Conservation (phyloP, 2,329 filamentous ascomycete species). For the Plectosphaerella sp. region DNA sequence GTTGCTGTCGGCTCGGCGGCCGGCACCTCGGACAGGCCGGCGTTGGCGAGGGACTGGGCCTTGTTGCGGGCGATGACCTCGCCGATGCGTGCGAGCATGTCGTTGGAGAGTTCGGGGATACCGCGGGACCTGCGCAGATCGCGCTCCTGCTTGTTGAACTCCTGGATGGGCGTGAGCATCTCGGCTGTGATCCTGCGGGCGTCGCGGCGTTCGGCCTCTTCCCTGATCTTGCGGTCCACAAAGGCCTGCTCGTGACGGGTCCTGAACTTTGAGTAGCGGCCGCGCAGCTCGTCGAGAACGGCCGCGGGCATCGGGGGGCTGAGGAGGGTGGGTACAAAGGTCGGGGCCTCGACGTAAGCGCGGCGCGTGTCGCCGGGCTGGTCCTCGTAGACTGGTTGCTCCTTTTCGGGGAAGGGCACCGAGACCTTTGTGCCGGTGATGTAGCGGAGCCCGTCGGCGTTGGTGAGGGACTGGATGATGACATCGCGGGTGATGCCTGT, state of each 20-base stretch:
- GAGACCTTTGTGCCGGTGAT: constrained; percentile 67
- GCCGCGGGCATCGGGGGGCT: constrained; percentile 70
- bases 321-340: constrained; percentile 75
- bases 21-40: constrained; percentile 27
- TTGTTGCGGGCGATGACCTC: constrained; percentile 55
- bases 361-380: constrained; percentile 67
- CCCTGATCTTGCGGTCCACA: constrained; percentile 56
- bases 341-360: constrained; percentile 67
- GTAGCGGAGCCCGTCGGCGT: constrained; percentile 47
- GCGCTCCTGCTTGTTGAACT: constrained; percentile 52
- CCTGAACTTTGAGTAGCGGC: constrained; percentile 77
- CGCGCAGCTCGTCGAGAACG: constrained; percentile 83
- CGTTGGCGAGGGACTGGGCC: constrained; percentile 31
- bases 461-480: constrained; percentile 68
- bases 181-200: constrained; percentile 20
- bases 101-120: constrained; percentile 50
- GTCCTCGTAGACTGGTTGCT: constrained; percentile 46
- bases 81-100: constrained; percentile 60
- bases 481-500: constrained; percentile 67
- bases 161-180: constrained; percentile 54
- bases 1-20: constrained; percentile 17
- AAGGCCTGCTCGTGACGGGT: constrained; percentile 76
- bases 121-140: constrained; percentile 46
- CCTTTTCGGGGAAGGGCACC: constrained; percentile 70
- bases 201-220: constrained; percentile 45